A percentile compares a stretch with the other conserved stretches of the same genome.
Conservation (phyloP, 73 alveolate species). For the Loxodes magnus region DNA sequence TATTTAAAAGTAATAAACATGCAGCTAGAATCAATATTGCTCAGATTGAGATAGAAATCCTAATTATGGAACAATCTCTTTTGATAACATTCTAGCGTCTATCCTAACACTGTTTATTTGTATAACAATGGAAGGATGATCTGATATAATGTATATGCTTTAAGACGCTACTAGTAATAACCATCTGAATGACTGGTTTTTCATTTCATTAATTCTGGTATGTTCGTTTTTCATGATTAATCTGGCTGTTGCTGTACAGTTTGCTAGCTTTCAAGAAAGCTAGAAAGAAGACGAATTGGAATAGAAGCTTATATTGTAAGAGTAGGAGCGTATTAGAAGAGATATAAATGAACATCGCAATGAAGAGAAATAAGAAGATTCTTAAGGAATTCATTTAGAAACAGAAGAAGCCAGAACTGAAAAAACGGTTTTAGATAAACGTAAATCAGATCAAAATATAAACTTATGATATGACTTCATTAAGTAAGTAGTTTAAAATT, state of each 20-base stretch:
- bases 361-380: no score
- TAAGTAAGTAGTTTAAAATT: no score
- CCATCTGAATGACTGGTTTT: constrained; percentile 19
- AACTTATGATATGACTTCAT: no score
- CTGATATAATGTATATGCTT: constrained; percentile 20
- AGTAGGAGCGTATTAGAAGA: no score
- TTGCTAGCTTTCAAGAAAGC: constrained; percentile 14
- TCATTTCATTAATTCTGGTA: constrained; percentile 15
- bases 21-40: no score
- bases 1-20: no score
- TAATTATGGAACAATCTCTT: constrained; percentile 24
- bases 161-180: constrained; percentile 10
- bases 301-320: no score
- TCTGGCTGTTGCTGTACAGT: constrained; percentile 33
- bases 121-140: constrained; percentile 41
- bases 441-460: no score
- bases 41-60: constrained; percentile 28
- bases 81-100: constrained; percentile 21
- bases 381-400: no score
- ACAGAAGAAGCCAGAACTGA: no score
- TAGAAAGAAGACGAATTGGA: constrained; percentile 6
- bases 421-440: no score
- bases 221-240: constrained; percentile 38
- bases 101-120: constrained; percentile 30
- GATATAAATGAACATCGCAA: no score